Evolutionary conservation across 2,329 filamentous ascomycete species (phyloP).

Genomic region (Hymenotorrendiella dingleyae): DNA sequence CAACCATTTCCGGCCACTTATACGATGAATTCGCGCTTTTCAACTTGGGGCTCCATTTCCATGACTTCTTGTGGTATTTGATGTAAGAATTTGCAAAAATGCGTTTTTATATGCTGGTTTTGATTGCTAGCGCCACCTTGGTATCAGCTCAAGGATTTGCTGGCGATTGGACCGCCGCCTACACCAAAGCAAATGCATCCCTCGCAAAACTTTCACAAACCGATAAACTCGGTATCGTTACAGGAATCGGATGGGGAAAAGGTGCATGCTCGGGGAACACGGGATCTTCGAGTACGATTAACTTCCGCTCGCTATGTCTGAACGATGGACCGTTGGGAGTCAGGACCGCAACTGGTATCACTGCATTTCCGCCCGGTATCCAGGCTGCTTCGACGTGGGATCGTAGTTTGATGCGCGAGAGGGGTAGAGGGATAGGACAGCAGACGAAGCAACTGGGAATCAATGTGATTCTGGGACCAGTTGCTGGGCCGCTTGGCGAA

Average conservation of each 20-base stretch:
- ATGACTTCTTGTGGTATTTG: too few species aligned
- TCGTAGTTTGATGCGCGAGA: slow-evolving; percentile 61
- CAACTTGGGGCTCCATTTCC: too few species aligned
- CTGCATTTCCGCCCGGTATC: slow-evolving; percentile 73
- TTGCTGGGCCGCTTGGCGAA: slow-evolving; percentile 67
- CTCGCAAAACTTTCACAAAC: slow-evolving; percentile 62
- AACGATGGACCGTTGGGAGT: slow-evolving; percentile 72
- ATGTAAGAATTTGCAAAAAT: not conserved
- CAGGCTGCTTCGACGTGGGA: slow-evolving; percentile 77
- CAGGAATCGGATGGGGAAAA: slow-evolving; percentile 68
- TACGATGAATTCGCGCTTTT: too few species aligned
- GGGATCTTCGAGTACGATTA: slow-evolving; percentile 44
- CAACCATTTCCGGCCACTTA: too few species aligned
- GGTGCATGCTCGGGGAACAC: slow-evolving; percentile 61
- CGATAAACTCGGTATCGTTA: slow-evolving; percentile 75
- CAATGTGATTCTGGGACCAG: slow-evolving; percentile 69
- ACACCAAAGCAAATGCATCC: slow-evolving; percentile 59
- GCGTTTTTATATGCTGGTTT: not conserved
- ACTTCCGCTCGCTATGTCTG: slow-evolving; percentile 67
- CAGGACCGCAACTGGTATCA: slow-evolving; percentile 61
- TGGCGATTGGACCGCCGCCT: slow-evolving; percentile 56
- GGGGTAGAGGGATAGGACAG: slow-evolving; percentile 60
- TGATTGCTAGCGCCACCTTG: not conserved
- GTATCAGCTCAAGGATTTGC: slow-evolving; percentile 1
- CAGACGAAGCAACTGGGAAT: slow-evolving; percentile 62